Evolutionary conservation across 805 yeast species (phyloP).

Genomic region (Zygoascus flipseniorum): DNA sequence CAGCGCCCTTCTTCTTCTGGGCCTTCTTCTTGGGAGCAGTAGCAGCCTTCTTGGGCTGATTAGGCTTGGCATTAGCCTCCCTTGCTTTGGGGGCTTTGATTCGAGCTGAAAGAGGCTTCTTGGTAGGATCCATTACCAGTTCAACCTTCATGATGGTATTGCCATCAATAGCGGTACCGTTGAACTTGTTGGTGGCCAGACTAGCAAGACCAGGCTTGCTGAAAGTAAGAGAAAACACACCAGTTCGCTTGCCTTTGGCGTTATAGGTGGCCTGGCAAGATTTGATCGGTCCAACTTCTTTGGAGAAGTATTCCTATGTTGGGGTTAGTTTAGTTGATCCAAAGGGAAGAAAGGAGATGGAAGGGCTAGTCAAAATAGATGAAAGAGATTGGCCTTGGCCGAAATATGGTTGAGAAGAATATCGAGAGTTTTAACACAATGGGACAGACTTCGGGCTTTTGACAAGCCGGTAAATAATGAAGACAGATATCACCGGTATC

Average conservation of each 20-base stretch:
- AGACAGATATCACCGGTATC: too few species aligned
- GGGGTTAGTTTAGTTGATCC: not conserved
- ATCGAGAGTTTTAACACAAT: too few species aligned
- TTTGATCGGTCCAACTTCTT: constrained; percentile 79
- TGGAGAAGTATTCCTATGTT: constrained; percentile 73
- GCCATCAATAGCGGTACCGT: constrained; percentile 94
- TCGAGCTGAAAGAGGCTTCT: constrained; percentile 59
- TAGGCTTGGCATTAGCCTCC: constrained; percentile 8
- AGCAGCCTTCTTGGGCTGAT: not conserved
- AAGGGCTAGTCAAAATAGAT: not conserved
- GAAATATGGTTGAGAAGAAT: too few species aligned
- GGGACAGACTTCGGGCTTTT: too few species aligned
- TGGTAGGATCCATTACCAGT: constrained; percentile 76
- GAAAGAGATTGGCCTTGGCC: too few species aligned
- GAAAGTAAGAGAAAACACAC: constrained; percentile 84
- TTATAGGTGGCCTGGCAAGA: constrained; percentile 69
- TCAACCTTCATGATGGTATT: constrained; percentile 66
- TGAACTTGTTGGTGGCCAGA: constrained; percentile 72
- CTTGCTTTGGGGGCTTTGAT: constrained; percentile 31
- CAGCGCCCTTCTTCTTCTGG: constrained; percentile 17
- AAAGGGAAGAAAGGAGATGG: not conserved
- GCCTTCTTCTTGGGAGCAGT: constrained; percentile 14
- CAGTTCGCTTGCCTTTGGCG: constrained; percentile 82
- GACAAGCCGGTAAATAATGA: too few species aligned
- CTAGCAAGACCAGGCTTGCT: constrained; percentile 59